Percentiles rank a stretch among this genome's conserved stretches.
These are phyloP conservation scores for Raddia distichophylla DNA, from an alignment of 176 grass and related monocot species.

Conservation along the genomic window DNA sequence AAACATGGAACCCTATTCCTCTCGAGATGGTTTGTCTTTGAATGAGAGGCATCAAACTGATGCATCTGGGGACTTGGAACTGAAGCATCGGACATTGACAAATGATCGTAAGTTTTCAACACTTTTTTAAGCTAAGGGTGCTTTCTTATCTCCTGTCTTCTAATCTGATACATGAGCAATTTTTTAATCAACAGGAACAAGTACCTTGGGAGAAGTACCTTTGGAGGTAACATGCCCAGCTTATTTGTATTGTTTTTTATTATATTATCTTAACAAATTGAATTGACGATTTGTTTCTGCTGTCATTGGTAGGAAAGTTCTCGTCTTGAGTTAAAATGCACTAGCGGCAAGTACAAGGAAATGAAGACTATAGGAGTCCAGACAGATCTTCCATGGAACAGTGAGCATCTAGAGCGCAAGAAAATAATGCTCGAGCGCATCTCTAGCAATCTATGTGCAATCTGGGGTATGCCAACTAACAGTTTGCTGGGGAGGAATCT, in stretches of 20 bases:
- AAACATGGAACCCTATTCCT: slow-evolving; percentile 38
- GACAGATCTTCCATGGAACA: slow-evolving; percentile 52
- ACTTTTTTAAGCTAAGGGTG: slow-evolving; percentile 13
- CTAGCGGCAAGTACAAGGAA: not conserved
- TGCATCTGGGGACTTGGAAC: slow-evolving; percentile 39
- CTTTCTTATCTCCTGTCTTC: not conserved
- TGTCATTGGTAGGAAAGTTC: slow-evolving; percentile 41
- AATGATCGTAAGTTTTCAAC: slow-evolving; percentile 43
- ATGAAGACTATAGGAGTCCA: slow-evolving; percentile 52
- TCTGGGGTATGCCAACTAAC: slow-evolving; percentile 58
- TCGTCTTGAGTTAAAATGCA: slow-evolving; percentile 33
- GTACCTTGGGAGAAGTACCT: slow-evolving; percentile 38
- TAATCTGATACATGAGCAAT: slow-evolving; percentile 16
- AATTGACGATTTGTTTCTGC: slow-evolving; percentile 32
- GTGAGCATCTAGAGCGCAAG: slow-evolving; percentile 33
- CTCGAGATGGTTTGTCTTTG: slow-evolving; percentile 16
- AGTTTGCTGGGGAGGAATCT: slow-evolving; percentile 43
- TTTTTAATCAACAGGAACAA: slow-evolving; percentile 49
- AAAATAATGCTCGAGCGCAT: slow-evolving; percentile 48
- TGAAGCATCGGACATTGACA: slow-evolving; percentile 28
- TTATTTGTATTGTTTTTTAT: slow-evolving; percentile 14
- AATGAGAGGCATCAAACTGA: slow-evolving; percentile 18
- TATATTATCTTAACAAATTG: slow-evolving; percentile 4
- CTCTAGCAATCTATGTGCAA: slow-evolving; percentile 56
- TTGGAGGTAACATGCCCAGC: slow-evolving; percentile 48